Evolutionary conservation across 2,329 filamentous ascomycete species (phyloP).

Genomic region (Trichophyton verrucosum): DNA sequence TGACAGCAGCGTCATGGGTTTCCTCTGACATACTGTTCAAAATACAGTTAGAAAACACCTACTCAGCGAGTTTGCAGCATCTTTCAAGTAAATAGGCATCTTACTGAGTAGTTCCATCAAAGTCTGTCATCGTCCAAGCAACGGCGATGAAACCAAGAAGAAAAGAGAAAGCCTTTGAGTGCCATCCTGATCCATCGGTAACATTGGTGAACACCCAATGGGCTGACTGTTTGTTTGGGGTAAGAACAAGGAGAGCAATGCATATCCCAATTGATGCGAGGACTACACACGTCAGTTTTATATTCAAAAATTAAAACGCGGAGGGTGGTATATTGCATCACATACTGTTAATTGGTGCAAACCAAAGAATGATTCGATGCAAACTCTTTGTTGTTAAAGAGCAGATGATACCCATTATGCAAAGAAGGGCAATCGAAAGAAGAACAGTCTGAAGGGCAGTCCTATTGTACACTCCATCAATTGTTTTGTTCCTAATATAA

Average conservation of each 20-base stretch:
- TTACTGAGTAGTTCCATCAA: slow-evolving; percentile 53
- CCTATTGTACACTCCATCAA: slow-evolving; percentile 23
- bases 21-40: slow-evolving; percentile 51
- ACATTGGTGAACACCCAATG: slow-evolving; percentile 51
- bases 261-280: slow-evolving; percentile 49
- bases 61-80: too few species aligned
- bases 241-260: slow-evolving; percentile 45
- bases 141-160: slow-evolving; percentile 41
- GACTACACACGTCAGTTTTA: slow-evolving; percentile 26
- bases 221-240: slow-evolving; percentile 46
- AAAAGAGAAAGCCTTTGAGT: slow-evolving; percentile 49
- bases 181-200: slow-evolving; percentile 51
- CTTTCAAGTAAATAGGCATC: slow-evolving; percentile 14
- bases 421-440: slow-evolving; percentile 44
- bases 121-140: slow-evolving; percentile 52
- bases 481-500: slow-evolving; percentile 5
- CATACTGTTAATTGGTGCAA: slow-evolving; percentile 52
- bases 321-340: background rate
- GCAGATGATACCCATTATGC: slow-evolving; percentile 47
- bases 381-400: slow-evolving; percentile 49
- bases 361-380: slow-evolving; percentile 50
- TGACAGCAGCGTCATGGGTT: slow-evolving; percentile 50
- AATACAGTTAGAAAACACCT: too few species aligned
- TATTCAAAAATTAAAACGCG: background rate
- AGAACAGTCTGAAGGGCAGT: slow-evolving; percentile 47